Percentiles rank a stretch among this genome's conserved stretches.
Conservation (phyloP, 2,329 filamentous ascomycete genomes). For the Cladorrhinum sp. region DNA sequence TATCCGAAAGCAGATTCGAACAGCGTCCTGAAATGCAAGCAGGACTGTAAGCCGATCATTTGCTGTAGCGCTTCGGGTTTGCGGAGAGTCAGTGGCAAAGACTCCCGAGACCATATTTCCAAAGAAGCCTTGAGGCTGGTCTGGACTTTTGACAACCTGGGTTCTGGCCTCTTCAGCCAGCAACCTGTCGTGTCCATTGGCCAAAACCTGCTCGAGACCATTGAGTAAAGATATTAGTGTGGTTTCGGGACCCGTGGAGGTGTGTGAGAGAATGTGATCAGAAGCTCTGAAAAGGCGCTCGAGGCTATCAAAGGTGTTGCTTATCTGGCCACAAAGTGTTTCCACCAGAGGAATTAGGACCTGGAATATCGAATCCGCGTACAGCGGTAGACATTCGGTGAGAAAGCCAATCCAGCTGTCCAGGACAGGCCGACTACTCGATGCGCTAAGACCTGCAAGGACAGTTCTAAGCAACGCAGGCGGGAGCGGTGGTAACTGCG, state of each 20-base stretch:
- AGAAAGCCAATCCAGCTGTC: constrained; percentile 92
- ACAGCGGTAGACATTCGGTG: constrained; percentile 77
- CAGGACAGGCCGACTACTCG: constrained; percentile 70
- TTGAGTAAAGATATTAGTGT: constrained; percentile 85
- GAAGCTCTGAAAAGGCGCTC: constrained; percentile 57
- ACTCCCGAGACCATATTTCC: constrained; percentile 92
- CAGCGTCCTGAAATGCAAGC: constrained; percentile 94
- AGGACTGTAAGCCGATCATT: constrained; percentile 92
- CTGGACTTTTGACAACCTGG: constrained; percentile 70
- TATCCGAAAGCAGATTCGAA: constrained; percentile 86
- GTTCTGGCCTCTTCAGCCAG: constrained; percentile 70
- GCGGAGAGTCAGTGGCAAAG: constrained; percentile 73
- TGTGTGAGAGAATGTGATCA: constrained; percentile 10
- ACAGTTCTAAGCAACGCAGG: constrained; percentile 75
- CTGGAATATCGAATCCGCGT: constrained; percentile 81
- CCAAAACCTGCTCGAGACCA: constrained; percentile 85
- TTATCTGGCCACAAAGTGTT: constrained; percentile 79
- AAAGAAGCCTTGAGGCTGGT: constrained; percentile 84
- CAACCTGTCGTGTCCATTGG: constrained; percentile 79
- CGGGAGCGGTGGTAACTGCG: constrained; percentile 56
- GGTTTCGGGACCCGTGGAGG: constrained; percentile 57
- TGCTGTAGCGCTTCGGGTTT: constrained; percentile 78
- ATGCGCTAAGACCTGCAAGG: constrained; percentile 73
- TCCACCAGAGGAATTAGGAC: constrained; percentile 87
- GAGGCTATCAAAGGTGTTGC: constrained; percentile 67